Percentiles rank a stretch among this genome's conserved stretches.
phyloP scores from a whole-genome alignment of 2,329 filamentous ascomycete genomes.

The Rutstroemia sp. region DNA sequence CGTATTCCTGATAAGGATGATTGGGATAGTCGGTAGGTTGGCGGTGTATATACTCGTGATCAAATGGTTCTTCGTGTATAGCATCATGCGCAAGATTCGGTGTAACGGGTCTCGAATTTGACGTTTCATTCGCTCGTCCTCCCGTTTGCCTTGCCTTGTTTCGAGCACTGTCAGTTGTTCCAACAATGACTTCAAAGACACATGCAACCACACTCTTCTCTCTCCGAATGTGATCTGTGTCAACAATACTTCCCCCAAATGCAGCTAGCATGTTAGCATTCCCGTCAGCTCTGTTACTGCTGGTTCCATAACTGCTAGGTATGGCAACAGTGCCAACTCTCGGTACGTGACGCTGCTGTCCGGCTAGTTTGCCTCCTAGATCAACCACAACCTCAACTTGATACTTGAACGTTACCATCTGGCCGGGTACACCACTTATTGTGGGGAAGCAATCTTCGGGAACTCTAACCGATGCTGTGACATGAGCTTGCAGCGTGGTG shows the following conservation, averaged over 20 bases:
- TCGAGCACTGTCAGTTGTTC: constrained; percentile 65
- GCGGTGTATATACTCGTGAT: constrained; percentile 6
- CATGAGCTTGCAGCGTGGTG: constrained; percentile 63
- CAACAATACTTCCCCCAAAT: constrained; percentile 65
- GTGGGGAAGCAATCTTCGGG: constrained; percentile 90
- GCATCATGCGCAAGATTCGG: constrained; percentile 15
- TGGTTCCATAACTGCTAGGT: constrained; percentile 18
- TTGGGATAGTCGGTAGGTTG: constrained; percentile 19
- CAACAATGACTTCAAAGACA: constrained; percentile 79
- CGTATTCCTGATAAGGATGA: constrained; percentile 29
- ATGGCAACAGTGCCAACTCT: constrained; percentile 24
- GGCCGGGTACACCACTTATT: constrained; percentile 79
- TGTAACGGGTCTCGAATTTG: constrained; percentile 13
- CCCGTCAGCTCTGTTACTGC: constrained; percentile 29
- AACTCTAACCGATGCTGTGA: constrained; percentile 77
- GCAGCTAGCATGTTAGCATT: constrained; percentile 38
- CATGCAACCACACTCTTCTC: constrained; percentile 90
- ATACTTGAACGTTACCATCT: constrained; percentile 94
- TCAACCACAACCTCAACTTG: constrained; percentile 90
- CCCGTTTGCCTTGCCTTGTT: constrained; percentile 23
- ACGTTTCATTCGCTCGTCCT: constrained; percentile 15
- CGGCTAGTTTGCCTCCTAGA: constrained; percentile 75
- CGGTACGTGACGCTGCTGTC: constrained; percentile 42
- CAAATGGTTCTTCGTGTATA: constrained; percentile 18
- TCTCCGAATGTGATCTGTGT: constrained; percentile 77